Evolutionary conservation across 371 early-diverging fungal species (phyloP).

Genomic region (Capillidium rhysosporum): DNA sequence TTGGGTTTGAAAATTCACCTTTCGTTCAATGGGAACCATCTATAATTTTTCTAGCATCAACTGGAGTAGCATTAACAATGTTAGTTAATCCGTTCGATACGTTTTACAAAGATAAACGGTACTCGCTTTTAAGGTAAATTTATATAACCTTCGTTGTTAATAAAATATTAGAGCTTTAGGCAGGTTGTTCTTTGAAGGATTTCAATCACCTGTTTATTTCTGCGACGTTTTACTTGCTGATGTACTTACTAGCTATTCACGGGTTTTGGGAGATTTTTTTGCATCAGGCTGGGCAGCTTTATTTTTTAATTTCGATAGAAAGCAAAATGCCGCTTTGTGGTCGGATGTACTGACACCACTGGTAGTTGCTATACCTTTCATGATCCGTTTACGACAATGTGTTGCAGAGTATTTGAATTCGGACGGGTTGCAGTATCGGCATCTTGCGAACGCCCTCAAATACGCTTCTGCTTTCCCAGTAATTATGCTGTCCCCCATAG

Average conservation of each 20-base stretch:
- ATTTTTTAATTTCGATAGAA: background rate
- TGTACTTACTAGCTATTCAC: constrained; percentile 76
- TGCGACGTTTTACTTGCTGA: constrained; percentile 79
- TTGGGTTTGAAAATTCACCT: no score
- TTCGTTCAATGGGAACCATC: no score
- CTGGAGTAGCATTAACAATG: no score
- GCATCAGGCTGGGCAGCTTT: constrained; percentile 8
- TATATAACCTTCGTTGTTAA: background rate
- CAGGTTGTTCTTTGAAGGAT: constrained; percentile 21
- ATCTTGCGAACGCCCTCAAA: constrained; percentile 69
- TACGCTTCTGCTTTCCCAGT: constrained; percentile 75
- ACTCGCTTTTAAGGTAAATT: background rate
- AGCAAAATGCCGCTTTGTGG: background rate
- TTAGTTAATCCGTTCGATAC: background rate
- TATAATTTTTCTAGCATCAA: no score
- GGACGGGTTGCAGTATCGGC: constrained; percentile 24
- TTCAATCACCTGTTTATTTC: constrained; percentile 42
- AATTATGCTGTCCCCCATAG: constrained; percentile 44
- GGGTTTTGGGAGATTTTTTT: constrained; percentile 65
- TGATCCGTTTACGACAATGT: constrained; percentile 75
- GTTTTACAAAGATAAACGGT: background rate
- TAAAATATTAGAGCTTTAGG: constrained; percentile 14
- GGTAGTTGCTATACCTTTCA: constrained; percentile 40
- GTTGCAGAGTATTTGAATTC: constrained; percentile 42
- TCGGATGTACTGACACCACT: background rate